Conservation (phyloP, 2,329 filamentous ascomycete genomes). For the Cladobotryum mycophilum region DNA sequence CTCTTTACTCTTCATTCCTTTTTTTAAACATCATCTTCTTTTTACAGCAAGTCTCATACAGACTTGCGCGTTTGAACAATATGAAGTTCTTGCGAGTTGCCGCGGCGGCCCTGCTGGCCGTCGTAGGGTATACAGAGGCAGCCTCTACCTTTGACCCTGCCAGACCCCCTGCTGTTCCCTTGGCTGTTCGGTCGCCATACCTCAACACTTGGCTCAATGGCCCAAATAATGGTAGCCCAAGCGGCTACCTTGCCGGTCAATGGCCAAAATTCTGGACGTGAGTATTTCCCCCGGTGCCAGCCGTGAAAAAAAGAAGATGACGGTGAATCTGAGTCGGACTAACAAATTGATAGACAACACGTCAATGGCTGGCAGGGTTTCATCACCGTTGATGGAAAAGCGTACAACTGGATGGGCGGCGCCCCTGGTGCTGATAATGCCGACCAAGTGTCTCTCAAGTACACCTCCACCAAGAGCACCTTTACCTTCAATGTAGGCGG, state of each 20-base stretch:
- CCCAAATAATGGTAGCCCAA: conserved; percentile 55
- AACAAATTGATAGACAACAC: conserved; percentile 34
- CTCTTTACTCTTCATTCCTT: too few species aligned
- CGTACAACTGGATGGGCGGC: conserved; percentile 63
- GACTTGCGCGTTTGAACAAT: neutral
- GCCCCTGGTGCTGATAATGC: conserved; percentile 43
- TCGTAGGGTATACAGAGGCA: conserved; percentile 14
- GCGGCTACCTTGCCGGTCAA: conserved; percentile 60
- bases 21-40: neutral
- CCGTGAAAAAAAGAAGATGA: too few species aligned
- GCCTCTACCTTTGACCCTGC: conserved; percentile 56
- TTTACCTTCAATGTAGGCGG: conserved; percentile 61
- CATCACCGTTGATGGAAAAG: conserved; percentile 58
- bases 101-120: conserved; percentile 14
- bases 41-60: neutral
- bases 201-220: conserved; percentile 63
- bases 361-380: conserved; percentile 61
- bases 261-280: conserved; percentile 67
- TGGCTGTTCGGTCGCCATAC: conserved; percentile 71
- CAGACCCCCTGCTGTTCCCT: conserved; percentile 60
- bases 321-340: neutral
- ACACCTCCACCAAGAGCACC: conserved; percentile 65
- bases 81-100: conserved; percentile 19
- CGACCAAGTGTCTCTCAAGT: conserved; percentile 58
- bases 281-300: conserved; percentile 22